phyloP scores from a whole-genome alignment of 306 rosid species.

The Prinsepia uniflora region DNA sequence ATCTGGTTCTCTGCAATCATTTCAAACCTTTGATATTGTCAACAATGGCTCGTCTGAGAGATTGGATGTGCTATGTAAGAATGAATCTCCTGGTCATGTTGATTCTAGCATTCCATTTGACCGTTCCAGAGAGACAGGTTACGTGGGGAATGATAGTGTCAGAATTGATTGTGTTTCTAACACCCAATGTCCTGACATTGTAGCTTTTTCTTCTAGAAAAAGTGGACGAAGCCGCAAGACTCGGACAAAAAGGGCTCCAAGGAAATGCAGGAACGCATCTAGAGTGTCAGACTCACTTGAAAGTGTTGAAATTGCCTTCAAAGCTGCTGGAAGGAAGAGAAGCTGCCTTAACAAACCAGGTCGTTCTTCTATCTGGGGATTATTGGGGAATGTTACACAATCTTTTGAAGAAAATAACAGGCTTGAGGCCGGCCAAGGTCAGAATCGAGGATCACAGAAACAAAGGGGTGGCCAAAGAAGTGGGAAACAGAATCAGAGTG shows the following conservation, averaged over 20 bases:
- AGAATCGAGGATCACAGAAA: constrained; percentile 45
- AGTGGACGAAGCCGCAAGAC: constrained; percentile 50
- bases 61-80: constrained; percentile 31
- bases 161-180: constrained; percentile 44
- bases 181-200: constrained; percentile 32
- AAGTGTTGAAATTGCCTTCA: constrained; percentile 34
- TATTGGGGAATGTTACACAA: constrained; percentile 49
- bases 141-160: constrained; percentile 41
- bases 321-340: constrained; percentile 70
- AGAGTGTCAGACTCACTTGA: constrained; percentile 34
- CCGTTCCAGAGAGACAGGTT: constrained; percentile 32
- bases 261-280: constrained; percentile 52
- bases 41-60: constrained; percentile 34
- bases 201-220: constrained; percentile 46
- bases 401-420: constrained; percentile 50
- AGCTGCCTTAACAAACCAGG: constrained; percentile 66
- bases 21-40: constrained; percentile 38
- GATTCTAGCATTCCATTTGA: constrained; percentile 30
- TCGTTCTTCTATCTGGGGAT: constrained; percentile 86
- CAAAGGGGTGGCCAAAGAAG: constrained; percentile 41
- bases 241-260: constrained; percentile 47
- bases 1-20: constrained; percentile 33
- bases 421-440: constrained; percentile 39
- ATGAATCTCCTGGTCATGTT: constrained; percentile 35
- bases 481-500: constrained; percentile 42